A percentile compares a stretch with the other conserved stretches of the same genome.
phyloP scores from a whole-genome alignment of 2,329 filamentous ascomycete species.

The Escovopsis sp. region DNA sequence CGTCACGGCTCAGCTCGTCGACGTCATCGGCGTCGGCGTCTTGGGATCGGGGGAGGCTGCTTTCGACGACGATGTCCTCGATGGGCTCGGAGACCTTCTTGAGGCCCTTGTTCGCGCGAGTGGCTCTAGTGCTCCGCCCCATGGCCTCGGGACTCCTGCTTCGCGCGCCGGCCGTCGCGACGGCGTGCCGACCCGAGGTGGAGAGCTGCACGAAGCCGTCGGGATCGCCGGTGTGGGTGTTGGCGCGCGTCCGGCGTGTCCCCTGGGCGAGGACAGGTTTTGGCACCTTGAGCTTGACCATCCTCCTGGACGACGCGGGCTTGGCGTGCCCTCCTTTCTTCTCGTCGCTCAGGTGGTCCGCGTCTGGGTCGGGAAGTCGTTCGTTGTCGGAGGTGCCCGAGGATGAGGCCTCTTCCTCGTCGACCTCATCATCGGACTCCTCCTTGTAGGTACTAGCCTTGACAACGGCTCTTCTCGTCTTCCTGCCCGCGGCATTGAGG shows the following conservation, averaged over 20 bases:
- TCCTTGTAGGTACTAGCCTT: slow-evolving; percentile 28
- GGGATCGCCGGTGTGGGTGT: slow-evolving; percentile 36
- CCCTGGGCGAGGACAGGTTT: slow-evolving; percentile 12
- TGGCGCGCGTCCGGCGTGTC: slow-evolving; percentile 36
- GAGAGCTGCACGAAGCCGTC: slow-evolving; percentile 43
- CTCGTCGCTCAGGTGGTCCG: slow-evolving; percentile 11
- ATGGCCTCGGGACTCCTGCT: slow-evolving; percentile 41
- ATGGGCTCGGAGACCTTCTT: slow-evolving; percentile 33
- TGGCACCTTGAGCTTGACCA: slow-evolving; percentile 31
- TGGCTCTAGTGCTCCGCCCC: slow-evolving; percentile 25
- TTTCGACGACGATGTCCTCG: slow-evolving; percentile 39
- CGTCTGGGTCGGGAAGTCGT: slow-evolving; percentile 13
- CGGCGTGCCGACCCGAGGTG: slow-evolving; percentile 43
- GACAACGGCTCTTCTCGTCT: slow-evolving; percentile 31
- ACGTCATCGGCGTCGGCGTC: slow-evolving; percentile 19
- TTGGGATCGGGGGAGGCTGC: slow-evolving; percentile 20
- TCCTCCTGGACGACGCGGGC: slow-evolving; percentile 16
- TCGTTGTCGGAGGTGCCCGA: slow-evolving; percentile 12
- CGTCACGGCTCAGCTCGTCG: slow-evolving; percentile 23
- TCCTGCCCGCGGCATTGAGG: slow-evolving; percentile 31
- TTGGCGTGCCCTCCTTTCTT: slow-evolving; percentile 8
- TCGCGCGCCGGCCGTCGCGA: slow-evolving; percentile 31
- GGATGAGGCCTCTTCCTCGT: slow-evolving; percentile 10
- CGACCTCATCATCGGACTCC: slow-evolving; percentile 13
- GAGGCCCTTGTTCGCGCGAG: slow-evolving; percentile 35